Percentiles rank a stretch among this genome's conserved stretches.
Conservation (phyloP, 2,329 filamentous ascomycete species). For the Paecilomyces dactylethromorphus region DNA sequence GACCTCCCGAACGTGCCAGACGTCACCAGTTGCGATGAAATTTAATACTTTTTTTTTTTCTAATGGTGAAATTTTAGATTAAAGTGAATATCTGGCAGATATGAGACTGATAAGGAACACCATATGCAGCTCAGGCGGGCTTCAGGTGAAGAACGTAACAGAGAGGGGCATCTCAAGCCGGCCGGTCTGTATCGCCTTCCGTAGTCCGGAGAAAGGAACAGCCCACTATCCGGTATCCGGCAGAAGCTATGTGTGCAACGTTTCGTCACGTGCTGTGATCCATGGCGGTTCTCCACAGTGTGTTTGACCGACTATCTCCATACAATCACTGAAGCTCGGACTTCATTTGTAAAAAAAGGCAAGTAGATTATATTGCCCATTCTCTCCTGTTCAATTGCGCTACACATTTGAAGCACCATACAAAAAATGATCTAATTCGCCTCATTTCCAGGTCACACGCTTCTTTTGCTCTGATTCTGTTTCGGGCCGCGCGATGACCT, state of each 20-base stretch:
- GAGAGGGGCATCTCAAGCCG: neutral
- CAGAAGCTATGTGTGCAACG: neutral
- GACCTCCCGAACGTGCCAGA: neutral
- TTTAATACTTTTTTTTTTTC: neutral
- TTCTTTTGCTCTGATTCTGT: neutral
- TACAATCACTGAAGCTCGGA: neutral
- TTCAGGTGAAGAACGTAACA: neutral
- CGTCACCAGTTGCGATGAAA: neutral
- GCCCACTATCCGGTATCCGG: neutral
- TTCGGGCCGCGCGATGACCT: neutral
- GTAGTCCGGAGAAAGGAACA: neutral
- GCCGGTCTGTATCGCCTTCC: neutral
- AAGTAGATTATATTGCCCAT: neutral
- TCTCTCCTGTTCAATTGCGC: neutral
- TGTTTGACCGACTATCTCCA: neutral
- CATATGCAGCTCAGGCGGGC: neutral
- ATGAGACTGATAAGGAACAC: neutral
- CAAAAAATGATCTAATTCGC: neutral
- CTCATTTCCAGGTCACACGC: neutral
- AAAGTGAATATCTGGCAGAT: neutral
- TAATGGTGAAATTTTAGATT: neutral
- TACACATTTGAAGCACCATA: neutral
- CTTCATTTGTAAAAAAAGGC: neutral
- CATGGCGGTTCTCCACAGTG: neutral
- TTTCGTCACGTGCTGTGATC: neutral